Conservation (phyloP, 345 rosid genomes). For the Syzygium grande region DNA sequence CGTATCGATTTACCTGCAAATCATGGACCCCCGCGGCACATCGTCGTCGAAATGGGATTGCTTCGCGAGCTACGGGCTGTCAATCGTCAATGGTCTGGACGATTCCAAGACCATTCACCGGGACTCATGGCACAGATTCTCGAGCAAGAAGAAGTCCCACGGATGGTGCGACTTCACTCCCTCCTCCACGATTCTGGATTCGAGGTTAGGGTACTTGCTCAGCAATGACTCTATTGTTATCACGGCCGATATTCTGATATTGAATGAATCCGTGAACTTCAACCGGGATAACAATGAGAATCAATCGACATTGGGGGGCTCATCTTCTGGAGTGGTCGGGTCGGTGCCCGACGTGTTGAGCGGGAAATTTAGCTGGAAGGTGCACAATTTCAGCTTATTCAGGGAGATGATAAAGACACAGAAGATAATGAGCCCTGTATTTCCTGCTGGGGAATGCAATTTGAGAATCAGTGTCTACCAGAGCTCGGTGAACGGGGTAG, state of each 20-base stretch:
- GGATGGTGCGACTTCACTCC: slow-evolving; percentile 99
- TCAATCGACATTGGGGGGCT: slow-evolving; percentile 35
- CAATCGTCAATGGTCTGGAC: slow-evolving; percentile 66
- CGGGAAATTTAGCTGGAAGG: slow-evolving; percentile 97
- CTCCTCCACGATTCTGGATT: slow-evolving; percentile 68
- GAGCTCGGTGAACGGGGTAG: slow-evolving; percentile 75
- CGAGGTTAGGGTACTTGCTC: slow-evolving; percentile 70
- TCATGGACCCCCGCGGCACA: slow-evolving; percentile 80
- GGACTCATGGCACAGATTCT: slow-evolving; percentile 99
- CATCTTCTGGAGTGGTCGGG: slow-evolving; percentile 43
- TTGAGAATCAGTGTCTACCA: slow-evolving; percentile 88
- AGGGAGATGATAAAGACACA: slow-evolving; percentile 96
- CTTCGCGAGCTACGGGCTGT: slow-evolving; percentile 90
- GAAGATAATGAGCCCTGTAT: slow-evolving; percentile 98
- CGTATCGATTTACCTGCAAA: slow-evolving; percentile 85
- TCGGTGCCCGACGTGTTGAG: slow-evolving; percentile 80
- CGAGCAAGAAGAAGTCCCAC: slow-evolving; percentile 93
- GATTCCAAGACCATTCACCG: slow-evolving; percentile 87
- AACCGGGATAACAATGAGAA: slow-evolving; percentile 69
- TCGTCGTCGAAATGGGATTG: slow-evolving; percentile 91
- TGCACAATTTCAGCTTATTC: slow-evolving; percentile 89
- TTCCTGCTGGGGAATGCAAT: slow-evolving; percentile 97
- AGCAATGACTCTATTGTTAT: slow-evolving; percentile 65
- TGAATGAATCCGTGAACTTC: slow-evolving; percentile 81
- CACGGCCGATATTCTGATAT: slow-evolving; percentile 82